phyloP scores from a whole-genome alignment of 345 rosid genomes.

The Carallia brachiata region DNA sequence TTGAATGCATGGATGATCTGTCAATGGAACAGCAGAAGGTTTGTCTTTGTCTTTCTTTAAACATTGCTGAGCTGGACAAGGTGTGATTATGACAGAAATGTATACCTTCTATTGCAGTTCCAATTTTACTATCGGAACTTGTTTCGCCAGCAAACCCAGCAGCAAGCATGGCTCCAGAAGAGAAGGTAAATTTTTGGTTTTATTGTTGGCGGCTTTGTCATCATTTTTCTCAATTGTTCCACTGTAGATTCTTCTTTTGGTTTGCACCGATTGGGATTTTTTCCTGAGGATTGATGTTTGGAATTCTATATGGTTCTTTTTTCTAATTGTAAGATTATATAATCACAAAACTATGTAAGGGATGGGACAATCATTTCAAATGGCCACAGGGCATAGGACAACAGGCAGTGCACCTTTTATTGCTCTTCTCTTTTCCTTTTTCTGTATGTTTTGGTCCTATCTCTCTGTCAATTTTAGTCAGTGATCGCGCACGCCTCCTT shows the following conservation, averaged over 20 bases:
- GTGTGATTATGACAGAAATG: slow-evolving; percentile 7
- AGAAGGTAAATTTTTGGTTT: slow-evolving; percentile 53
- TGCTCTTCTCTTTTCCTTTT: no score
- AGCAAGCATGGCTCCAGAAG: slow-evolving; percentile 98
- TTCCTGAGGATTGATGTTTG: no score
- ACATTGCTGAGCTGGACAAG: not conserved
- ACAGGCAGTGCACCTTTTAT: no score
- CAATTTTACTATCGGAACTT: slow-evolving; percentile 80
- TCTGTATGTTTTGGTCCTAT: no score
- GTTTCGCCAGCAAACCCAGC: slow-evolving; percentile 95
- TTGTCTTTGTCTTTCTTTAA: slow-evolving; percentile 6
- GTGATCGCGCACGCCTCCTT: no score
- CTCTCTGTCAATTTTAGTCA: no score
- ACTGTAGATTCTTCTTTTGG: not conserved
- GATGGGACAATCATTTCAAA: no score
- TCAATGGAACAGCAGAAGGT: slow-evolving; percentile 94
- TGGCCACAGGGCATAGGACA: no score
- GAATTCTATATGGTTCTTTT: no score
- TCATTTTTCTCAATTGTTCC: not conserved
- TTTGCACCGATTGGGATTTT: no score
- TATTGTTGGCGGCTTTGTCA: not conserved
- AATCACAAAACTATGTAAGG: no score
- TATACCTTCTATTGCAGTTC: slow-evolving; percentile 48
- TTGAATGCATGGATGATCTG: slow-evolving; percentile 97
- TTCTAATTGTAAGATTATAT: no score